Base-by-base conservation (phyloP, 2,329 filamentous ascomycete species). In the Fusarium avenaceum region DNA sequence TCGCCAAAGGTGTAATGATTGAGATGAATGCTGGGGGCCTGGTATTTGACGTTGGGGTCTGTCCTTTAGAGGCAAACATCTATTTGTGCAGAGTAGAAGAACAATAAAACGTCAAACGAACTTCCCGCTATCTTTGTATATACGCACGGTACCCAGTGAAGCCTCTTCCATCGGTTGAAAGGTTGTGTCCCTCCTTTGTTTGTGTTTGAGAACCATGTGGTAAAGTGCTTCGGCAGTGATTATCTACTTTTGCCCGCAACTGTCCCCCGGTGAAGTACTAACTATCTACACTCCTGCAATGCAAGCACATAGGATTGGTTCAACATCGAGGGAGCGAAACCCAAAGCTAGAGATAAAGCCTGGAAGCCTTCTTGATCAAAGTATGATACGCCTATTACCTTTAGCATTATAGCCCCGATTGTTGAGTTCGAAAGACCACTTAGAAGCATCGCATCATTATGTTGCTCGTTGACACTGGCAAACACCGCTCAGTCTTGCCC, bases 31-130 rank as follows among this genome's bases (percentile, higher is more conserved):
- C 33, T 28, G 33, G 26, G n/a, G 47, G 30, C n/a, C 22, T 20
- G 39, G n/a, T 30, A 39, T 44, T 20, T 26, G 49, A 46, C 28
- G 55, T 45, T 52, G 46, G 30, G 15, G 33, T 55, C 20, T 40
- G 38, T 46, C 56, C 39, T 48, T 64, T 59, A 40, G 43, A 33
- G 24, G 32, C 48, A 52, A 44, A 50, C 24, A 51, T 48, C 14
- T 30, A 42, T 42, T 62, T 56, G 19, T 55, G 26, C 15, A 48
- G 19, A 62, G 47, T 30, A 26, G 54, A 58, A 40, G 49, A 65
- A 65, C 42, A 57, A 67, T 43, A 39, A 44, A 58, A 32, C 14
- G 47, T 67, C 24, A 46, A 52, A 35, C 48, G 30, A 42, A 15
- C 17, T 35, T 30, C n/a, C 24, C 30, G n/a, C 22, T 9, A 20